Conservation (phyloP, 371 early-diverging fungal species). For the Smittium mucronatum region DNA sequence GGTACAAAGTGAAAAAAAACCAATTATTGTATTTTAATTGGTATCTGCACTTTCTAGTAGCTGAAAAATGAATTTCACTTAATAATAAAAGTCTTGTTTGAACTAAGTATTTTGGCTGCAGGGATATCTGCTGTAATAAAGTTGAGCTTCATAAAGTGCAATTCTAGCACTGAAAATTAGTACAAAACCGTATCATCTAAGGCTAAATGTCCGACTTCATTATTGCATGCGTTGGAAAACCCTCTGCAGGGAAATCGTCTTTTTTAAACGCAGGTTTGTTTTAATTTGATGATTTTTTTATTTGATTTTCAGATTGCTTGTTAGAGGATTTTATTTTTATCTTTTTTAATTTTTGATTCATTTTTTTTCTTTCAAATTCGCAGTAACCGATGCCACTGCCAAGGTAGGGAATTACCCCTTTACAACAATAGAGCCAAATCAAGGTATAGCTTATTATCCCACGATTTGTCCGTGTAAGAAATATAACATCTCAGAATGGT, state of each 20-base stretch:
- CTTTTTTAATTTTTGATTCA: background rate
- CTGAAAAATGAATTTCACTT: too few species aligned
- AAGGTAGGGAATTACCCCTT: conserved; percentile 76
- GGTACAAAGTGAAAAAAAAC: too few species aligned
- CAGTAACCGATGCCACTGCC: conserved; percentile 62
- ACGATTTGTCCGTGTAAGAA: conserved; percentile 53
- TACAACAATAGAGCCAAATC: conserved; percentile 70
- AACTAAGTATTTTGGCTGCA: too few species aligned
- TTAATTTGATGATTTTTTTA: conserved; percentile 16
- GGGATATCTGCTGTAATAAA: too few species aligned
- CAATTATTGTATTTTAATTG: too few species aligned
- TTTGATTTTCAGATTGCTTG: background rate
- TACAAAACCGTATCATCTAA: too few species aligned
- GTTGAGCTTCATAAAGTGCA: too few species aligned
- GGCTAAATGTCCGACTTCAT: conserved; percentile 37
- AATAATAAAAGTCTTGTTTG: too few species aligned
- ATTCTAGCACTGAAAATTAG: too few species aligned
- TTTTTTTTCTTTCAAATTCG: conserved; percentile 12
- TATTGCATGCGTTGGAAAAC: conserved; percentile 66
- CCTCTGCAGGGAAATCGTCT: conserved; percentile 58
- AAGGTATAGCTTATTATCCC: conserved; percentile 57
- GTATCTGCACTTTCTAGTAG: too few species aligned
- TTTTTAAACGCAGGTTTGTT: conserved; percentile 40
- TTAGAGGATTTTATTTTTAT: background rate
- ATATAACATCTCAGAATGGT: conserved; percentile 39